phyloP scores from a whole-genome alignment of 108 stramenopile genomes.

The Thalassiosira profunda region DNA sequence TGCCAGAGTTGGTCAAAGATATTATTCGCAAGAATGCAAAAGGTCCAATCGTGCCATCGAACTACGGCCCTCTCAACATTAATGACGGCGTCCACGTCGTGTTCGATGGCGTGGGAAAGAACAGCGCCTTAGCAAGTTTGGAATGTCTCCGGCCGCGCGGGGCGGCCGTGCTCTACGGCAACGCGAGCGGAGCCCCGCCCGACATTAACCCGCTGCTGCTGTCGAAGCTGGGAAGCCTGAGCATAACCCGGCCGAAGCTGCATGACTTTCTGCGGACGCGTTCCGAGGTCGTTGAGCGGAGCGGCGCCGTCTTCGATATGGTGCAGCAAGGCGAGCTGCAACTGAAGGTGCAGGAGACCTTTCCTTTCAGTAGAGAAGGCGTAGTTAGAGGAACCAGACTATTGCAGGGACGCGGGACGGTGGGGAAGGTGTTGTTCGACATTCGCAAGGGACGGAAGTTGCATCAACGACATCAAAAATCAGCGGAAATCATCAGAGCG shows the following conservation, averaged over 20 bases:
- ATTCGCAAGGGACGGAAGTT: no score
- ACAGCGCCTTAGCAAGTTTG: slow-evolving; percentile 62
- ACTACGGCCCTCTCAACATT: slow-evolving; percentile 63
- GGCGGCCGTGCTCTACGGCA: slow-evolving; percentile 69
- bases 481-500: no score
- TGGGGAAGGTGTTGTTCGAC: no score
- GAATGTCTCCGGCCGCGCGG: slow-evolving; percentile 57
- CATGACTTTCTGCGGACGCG: slow-evolving; percentile 59
- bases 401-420: no score
- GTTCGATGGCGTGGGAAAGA: slow-evolving; percentile 75
- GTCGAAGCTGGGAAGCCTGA: slow-evolving; percentile 55
- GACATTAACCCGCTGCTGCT: slow-evolving; percentile 62
- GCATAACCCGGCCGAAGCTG: slow-evolving; percentile 67
- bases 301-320: slow-evolving; percentile 63
- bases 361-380: no score
- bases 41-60: slow-evolving; percentile 59
- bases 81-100: slow-evolving; percentile 59
- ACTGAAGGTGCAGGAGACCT: no score
- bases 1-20: slow-evolving; percentile 64
- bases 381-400: no score
- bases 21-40: slow-evolving; percentile 59
- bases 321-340: slow-evolving; percentile 57
- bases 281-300: slow-evolving; percentile 53
- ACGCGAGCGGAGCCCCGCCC: slow-evolving; percentile 67
- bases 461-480: no score